These are phyloP conservation scores for Raphidocelis subcapitata DNA, from an alignment of 139 green algal genomes.

Conservation along the genomic window DNA sequence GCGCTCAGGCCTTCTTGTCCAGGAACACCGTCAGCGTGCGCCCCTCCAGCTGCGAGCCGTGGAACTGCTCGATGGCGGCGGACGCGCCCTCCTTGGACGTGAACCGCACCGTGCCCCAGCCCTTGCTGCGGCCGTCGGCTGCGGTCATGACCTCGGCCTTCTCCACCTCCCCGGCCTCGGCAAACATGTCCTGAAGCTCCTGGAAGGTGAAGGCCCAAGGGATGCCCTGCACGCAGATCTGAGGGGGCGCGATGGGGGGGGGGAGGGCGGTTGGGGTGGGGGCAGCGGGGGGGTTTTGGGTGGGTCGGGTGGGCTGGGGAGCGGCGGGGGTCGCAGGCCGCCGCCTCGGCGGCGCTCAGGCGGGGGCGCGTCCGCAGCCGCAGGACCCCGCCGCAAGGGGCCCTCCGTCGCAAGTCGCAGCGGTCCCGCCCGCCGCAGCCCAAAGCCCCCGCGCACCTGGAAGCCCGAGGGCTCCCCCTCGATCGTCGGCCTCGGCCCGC, in stretches of 20 bases:
- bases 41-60: constrained; percentile 81
- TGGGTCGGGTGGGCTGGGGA: neutral
- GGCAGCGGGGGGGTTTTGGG: too few relatives aligned
- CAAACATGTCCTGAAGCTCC: constrained; percentile 82
- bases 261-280: too few relatives aligned
- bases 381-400: too few relatives aligned
- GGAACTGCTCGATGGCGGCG: constrained; percentile 72
- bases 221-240: constrained; percentile 92
- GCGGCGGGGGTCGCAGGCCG: too few relatives aligned
- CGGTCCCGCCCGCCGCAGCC: too few relatives aligned
- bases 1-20: constrained; percentile 79
- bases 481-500: constrained; percentile 11
- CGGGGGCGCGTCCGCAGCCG: too few relatives aligned
- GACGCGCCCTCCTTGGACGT: constrained; percentile 63
- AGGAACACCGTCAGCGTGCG: constrained; percentile 81
- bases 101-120: constrained; percentile 89
- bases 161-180: constrained; percentile 61
- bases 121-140: constrained; percentile 77
- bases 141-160: constrained; percentile 75
- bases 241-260: neutral
- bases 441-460: constrained; percentile 41
- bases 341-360: too few relatives aligned
- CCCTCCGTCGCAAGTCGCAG: too few relatives aligned
- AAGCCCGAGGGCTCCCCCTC: constrained; percentile 56
- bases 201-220: constrained; percentile 83